These are phyloP conservation scores for Cucurbita moschata DNA, from an alignment of 306 rosid genomes.

Conservation along the genomic window DNA sequence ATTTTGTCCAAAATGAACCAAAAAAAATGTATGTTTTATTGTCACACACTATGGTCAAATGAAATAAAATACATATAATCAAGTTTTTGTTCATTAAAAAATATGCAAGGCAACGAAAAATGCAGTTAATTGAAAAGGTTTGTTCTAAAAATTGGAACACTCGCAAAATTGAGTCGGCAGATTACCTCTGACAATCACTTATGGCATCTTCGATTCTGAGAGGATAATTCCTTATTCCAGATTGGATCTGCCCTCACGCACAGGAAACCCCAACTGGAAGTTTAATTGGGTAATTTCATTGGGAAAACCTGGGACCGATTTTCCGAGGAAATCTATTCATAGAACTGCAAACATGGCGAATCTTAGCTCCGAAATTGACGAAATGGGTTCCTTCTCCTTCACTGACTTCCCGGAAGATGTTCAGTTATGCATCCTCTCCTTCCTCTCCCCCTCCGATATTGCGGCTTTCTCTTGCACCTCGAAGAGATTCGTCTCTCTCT, in stretches of 20 bases:
- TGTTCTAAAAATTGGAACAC: neutral
- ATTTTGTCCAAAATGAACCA: neutral
- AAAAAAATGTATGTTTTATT: neutral
- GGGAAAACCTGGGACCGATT: neutral
- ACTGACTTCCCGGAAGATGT: slow-evolving; percentile 74
- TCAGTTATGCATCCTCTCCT: slow-evolving; percentile 70
- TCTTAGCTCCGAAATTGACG: slow-evolving; percentile 4
- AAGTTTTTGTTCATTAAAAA: too few relatives aligned
- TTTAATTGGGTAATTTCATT: too few relatives aligned
- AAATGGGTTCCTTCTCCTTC: slow-evolving; percentile 28
- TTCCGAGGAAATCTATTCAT: neutral
- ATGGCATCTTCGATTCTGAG: neutral
- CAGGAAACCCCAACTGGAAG: too few relatives aligned
- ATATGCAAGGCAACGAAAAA: neutral
- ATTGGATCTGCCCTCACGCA: too few relatives aligned
- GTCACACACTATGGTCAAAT: neutral
- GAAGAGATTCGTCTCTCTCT: slow-evolving; percentile 42
- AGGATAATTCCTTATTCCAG: slow-evolving; percentile 8
- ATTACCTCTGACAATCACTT: neutral
- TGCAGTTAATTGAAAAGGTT: neutral
- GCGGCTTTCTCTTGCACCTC: slow-evolving; percentile 68
- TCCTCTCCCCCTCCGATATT: slow-evolving; percentile 52
- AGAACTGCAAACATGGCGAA: slow-evolving; percentile 20
- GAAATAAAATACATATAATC: neutral
- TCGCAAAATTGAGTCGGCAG: neutral